Base-by-base conservation (phyloP, 441 rosid species). In the Syzygium malaccense region DNA sequence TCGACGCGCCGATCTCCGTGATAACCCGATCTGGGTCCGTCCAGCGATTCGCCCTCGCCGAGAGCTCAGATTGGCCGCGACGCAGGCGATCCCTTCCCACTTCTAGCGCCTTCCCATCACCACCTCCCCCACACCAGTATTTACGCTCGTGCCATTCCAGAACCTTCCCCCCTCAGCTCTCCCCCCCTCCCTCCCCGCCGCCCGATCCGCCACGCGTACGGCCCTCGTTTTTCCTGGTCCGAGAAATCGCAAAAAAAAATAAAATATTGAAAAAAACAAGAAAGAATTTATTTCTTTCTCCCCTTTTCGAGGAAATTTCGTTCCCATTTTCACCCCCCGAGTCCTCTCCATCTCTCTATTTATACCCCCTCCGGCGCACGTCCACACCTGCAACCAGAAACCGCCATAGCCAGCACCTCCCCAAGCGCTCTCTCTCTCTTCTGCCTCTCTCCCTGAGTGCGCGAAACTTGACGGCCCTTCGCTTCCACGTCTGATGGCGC, bases 371-470 rank as follows among this genome's bases (percentile, higher is more conserved):
- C 14, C 14, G 26, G 25, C 14, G 1, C 26, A 4, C 1, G 8
- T 0, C 11, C 28, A 1, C 13, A 9, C 6, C 18, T 0, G n/a
- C n/a, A 37, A 19, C n/a, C 51, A 20, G 13, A 71, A 7, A 6
- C 15, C 83, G 17, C 83, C 83, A 41, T 20, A 20, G 83, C 83
- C 83, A 41, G 5, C 51, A 20, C 4, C 4, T 23, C 51, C 79
- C 28, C 10, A 3, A 3, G 20, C 56, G 18, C 57, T 55, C 26
- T 20, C 12, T n/a, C 7, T 4, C 30, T 26, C 62, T 23, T 10
- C 62, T 55, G 3, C 3, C 62, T 26, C 14, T 4, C n/a, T 56
- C 28, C 1, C n/a, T 12, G n/a, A 20, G 17, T 3, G 51, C 51
- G 48, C 48, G 14, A 19, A 3, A 12, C 3, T 3, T 19, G 49